Evolutionary conservation across 2,329 filamentous ascomycete genomes (phyloP), one percentile per base, ranked within the genome.

Genomic region (Aspergillus sp.): DNA sequence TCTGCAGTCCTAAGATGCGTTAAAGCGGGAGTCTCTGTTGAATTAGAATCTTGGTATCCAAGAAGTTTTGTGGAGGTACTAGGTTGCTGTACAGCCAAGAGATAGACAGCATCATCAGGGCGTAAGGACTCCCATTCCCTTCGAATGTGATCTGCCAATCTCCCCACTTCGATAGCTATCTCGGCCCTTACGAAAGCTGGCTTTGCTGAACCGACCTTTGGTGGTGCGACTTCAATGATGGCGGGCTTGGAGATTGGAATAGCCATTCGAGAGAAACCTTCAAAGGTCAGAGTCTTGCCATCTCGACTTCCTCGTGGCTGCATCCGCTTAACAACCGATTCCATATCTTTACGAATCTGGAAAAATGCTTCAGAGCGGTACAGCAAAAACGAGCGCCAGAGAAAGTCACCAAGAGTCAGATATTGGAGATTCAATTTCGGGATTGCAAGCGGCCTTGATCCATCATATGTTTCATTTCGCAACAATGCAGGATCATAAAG

Each of bases 371-470:
- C 93, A 46, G 85, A 87, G 33, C 91, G 83, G 62, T 95, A 93
- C 7, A 98, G 73, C 10, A 94, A 77, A 58, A 97, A 85, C 0
- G 91, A 90, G 49, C 94, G 81, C 90, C 90, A 98, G n/a, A 98
- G 71, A 57, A 98, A 98, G 65, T 98, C 93, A 3, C 90, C 90
- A 40, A 95, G 82, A 3, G 90, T 95, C 10, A 98, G 75, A 66
- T 98, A 98, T 61, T 98, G 93, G 27, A 98, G 73, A 56, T 96
- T 98, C 37, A 97, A 70, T 64, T 98, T 98, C 3, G 93, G 93
- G 35, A 98, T 82, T 3, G 93, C 88, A 45, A 98, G 75, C 5
- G 93, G 90, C 38, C 81, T 81, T 26, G 88, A 90, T 27, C 90
- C 90, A 63, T 95, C 85, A 57, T 96, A 97, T 6, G 76, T 77